Base-by-base conservation (phyloP, 108 stramenopile genomes). In the Cyclostephanos tholiformis region DNA sequence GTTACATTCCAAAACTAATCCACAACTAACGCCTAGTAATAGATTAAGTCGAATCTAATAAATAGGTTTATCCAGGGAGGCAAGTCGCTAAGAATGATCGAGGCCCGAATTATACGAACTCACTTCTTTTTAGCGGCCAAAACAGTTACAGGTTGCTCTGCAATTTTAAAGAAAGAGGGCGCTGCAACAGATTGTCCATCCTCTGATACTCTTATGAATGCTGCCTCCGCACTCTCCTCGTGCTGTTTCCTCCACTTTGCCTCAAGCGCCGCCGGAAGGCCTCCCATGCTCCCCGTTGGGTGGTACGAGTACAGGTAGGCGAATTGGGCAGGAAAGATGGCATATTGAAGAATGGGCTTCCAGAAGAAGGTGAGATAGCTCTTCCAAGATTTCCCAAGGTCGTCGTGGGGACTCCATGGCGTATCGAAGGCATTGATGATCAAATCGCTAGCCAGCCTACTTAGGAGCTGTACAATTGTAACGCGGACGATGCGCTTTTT, bases 361-460 rank as follows among this genome's bases (percentile, higher is more conserved):
- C 95, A 96, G 74, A 92, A 91, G 77, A 96, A 96, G 6, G 95
- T 96, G 29, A 96, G 74, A 71, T 96, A 96, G 74, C 85, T 87
- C 82, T 96, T 96, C 95, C 95, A 94, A 16, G 87, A 80, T 61
- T 80, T 89, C 63, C 95, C 95, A 60, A 91, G 80, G 55, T 94
- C 75, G 68, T 96, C 95, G 69, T 93, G 93, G 41, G 92, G 92
- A 69, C 84, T 85, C 91, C 91, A 96, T 29, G 95, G 95, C 23
- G 95, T 96, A 69, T 96, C 95, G 71, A 95, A 97, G 46, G 94
- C 91, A 84, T 95, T 96, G 70, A 98, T 94, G 71, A 98, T 97
- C 67, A 98, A 78, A 82, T 98, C 98, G 71, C 91, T 92, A 19
- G 96, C 96, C 41, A 98, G 65, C 52, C 96, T 87, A 74, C 89